A percentile compares a stretch with the other conserved stretches of the same genome.
Conservation (phyloP, 305 asterid genomes). For the Fraxinus sp. region DNA sequence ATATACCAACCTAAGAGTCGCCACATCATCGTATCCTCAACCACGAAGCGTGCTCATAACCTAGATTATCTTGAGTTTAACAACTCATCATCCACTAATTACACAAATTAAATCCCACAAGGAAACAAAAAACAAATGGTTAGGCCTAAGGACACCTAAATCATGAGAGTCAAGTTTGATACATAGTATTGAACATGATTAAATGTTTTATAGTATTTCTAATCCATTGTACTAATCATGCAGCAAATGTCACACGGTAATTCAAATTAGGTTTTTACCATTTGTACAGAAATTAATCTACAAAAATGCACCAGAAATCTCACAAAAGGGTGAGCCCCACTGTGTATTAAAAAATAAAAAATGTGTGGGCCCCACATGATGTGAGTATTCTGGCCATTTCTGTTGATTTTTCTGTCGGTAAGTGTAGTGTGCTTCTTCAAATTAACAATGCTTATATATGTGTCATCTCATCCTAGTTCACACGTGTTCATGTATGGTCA, state of each 20-base stretch:
- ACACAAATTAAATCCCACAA: constrained; percentile 24
- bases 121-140: constrained; percentile 28
- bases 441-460: constrained; percentile 18
- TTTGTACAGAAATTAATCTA: too few species aligned
- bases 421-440: background rate
- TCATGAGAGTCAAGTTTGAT: constrained; percentile 16
- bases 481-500: constrained; percentile 63
- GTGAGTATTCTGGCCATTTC: too few species aligned
- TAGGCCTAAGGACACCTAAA: constrained; percentile 78
- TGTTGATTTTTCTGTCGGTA: too few species aligned
- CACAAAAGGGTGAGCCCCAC: too few species aligned
- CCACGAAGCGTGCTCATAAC: constrained; percentile 44
- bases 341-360: too few species aligned
- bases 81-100: constrained; percentile 56
- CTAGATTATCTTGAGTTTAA: constrained; percentile 40
- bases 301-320: too few species aligned
- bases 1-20: constrained; percentile 20
- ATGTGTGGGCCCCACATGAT: too few species aligned
- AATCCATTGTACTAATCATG: background rate
- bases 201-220: background rate
- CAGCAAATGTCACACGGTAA: background rate
- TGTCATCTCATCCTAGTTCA: constrained; percentile 25
- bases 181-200: constrained; percentile 17
- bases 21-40: constrained; percentile 21
- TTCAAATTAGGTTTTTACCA: too few species aligned